A percentile compares a stretch with the other conserved stretches of the same genome.
Evolutionary conservation across 805 yeast species (phyloP).

Genomic region (Priceomyces carsonii): DNA sequence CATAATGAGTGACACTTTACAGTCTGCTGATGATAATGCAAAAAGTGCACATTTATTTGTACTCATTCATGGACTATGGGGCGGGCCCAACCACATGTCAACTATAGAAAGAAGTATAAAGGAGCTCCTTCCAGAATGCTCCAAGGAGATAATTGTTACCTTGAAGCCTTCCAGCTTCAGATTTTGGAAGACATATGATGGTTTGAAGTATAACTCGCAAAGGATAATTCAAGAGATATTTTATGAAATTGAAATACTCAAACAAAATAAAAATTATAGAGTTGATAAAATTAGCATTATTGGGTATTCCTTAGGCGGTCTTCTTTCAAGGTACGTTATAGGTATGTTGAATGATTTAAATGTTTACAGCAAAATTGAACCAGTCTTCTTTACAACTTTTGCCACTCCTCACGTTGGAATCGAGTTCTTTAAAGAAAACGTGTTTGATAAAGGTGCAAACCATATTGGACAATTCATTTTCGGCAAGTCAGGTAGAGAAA

Average conservation of each 20-base stretch:
- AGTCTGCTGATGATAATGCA: conserved; percentile 4
- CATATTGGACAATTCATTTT: conserved; percentile 32
- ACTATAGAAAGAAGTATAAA: conserved; percentile 34
- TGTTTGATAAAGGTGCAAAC: conserved; percentile 36
- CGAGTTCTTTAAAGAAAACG: conserved; percentile 32
- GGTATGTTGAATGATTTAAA: conserved; percentile 48
- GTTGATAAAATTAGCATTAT: conserved; percentile 73
- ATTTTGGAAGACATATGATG: conserved; percentile 48
- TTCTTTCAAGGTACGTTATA: conserved; percentile 76
- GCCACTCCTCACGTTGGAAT: conserved; percentile 49
- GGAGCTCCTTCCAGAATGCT: conserved; percentile 21
- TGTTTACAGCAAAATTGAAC: conserved; percentile 36
- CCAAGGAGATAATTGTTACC: conserved; percentile 30
- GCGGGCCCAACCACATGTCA: conserved; percentile 42
- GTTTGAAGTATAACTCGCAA: conserved; percentile 35
- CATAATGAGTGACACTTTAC: no score
- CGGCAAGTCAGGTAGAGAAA: conserved; percentile 37
- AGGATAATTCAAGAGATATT: conserved; percentile 37
- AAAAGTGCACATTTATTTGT: conserved; percentile 36
- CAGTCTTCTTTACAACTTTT: conserved; percentile 41
- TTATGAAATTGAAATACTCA: conserved; percentile 41
- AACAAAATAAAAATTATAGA: conserved; percentile 22
- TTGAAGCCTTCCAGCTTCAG: conserved; percentile 40
- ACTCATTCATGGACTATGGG: conserved; percentile 46
- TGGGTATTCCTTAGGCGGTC: conserved; percentile 91